phyloP scores from a whole-genome alignment of 2,329 filamentous ascomycete species.

The Tolypocladium nubicola region DNA sequence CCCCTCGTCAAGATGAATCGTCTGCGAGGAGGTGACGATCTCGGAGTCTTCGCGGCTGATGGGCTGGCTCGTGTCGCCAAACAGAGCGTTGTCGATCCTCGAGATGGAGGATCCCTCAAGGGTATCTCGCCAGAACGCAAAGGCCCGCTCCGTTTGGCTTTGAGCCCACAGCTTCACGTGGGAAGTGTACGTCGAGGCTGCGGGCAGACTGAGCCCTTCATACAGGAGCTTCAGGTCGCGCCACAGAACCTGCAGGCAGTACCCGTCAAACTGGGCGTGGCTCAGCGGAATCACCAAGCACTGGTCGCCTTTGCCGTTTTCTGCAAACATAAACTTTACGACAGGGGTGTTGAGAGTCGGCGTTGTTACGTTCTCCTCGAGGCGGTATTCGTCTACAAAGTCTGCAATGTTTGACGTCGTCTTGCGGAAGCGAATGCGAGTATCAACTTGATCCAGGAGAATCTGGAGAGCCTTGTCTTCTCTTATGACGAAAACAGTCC shows the following conservation, averaged over 20 bases:
- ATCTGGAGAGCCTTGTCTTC: conserved; percentile 2
- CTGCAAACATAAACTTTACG: not conserved
- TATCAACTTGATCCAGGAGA: conserved; percentile 3
- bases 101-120: not conserved
- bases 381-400: conserved; percentile 4
- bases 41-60: not conserved
- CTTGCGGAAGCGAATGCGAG: not conserved
- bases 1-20: conserved; percentile 4
- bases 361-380: not conserved
- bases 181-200: not conserved
- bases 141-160: conserved; percentile 1
- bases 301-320: conserved; percentile 2
- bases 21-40: conserved; percentile 1
- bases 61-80: not conserved
- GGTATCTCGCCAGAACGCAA: conserved; percentile 1
- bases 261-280: conserved; percentile 35
- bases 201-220: conserved; percentile 5
- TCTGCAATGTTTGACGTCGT: conserved; percentile 3
- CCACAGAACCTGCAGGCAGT: conserved; percentile 28
- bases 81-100: conserved; percentile 1
- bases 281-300: conserved; percentile 21
- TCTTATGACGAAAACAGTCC: conserved; percentile 45
- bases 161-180: conserved; percentile 1
- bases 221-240: conserved; percentile 26
- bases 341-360: conserved; percentile 1